phyloP scores from a whole-genome alignment of 495 filamentous ascomycete genomes.

The Neurospora sp. region DNA sequence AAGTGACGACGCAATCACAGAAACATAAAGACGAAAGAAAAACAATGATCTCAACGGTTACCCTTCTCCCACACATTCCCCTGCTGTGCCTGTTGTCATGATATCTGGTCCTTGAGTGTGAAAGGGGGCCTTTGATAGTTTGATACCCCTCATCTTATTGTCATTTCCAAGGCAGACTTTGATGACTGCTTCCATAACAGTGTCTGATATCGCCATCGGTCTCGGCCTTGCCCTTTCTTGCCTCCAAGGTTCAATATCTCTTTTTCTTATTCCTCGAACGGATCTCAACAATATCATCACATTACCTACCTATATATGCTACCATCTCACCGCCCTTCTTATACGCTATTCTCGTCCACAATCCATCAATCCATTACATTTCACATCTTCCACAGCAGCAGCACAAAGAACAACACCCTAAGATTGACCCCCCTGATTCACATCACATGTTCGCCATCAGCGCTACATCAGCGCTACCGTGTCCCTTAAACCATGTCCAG shows the following conservation, averaged over 20 bases:
- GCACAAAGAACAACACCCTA: not conserved
- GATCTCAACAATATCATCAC: not conserved
- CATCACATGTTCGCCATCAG: not conserved
- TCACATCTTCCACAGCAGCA: not conserved
- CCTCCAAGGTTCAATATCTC: too few relatives aligned
- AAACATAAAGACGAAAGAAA: not conserved
- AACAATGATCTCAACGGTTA: not conserved
- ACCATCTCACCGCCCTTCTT: not conserved
- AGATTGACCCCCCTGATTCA: not conserved
- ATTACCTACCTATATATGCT: not conserved
- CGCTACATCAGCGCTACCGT: not conserved
- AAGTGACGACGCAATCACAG: not conserved
- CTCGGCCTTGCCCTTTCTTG: not conserved
- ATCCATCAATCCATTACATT: not conserved
- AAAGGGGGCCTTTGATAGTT: not conserved
- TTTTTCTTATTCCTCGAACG: not conserved
- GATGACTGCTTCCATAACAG: not conserved
- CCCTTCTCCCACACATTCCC: not conserved
- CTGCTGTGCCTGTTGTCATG: not conserved
- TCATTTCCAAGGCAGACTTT: not conserved
- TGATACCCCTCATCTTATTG: not conserved
- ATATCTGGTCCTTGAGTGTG: not conserved
- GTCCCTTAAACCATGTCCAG: not conserved
- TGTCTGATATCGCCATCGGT: not conserved
- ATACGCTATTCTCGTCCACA: not conserved